phyloP scores from a whole-genome alignment of 1,284 basidiomycete species.

The Tilletia walkeri region DNA sequence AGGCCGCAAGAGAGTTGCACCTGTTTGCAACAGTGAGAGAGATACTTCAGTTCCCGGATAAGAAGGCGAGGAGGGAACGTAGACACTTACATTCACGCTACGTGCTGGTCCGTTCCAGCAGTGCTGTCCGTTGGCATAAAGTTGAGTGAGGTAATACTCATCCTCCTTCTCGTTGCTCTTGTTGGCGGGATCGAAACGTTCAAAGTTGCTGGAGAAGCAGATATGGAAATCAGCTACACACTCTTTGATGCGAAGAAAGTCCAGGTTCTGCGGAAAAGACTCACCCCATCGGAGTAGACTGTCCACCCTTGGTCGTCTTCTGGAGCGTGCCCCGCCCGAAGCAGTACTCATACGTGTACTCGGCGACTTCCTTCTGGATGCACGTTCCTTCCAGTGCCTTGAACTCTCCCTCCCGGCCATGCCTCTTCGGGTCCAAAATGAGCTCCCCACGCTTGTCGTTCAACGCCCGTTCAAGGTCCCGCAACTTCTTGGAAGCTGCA shows the following conservation, averaged over 20 bases:
- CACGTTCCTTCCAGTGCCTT: conserved; percentile 86
- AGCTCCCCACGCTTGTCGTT: conserved; percentile 61
- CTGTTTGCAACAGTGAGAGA: conserved; percentile 56
- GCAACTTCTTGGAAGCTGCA: conserved; percentile 45
- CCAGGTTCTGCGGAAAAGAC: background rate
- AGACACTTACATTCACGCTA: conserved; percentile 66
- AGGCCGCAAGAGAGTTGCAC: conserved; percentile 79
- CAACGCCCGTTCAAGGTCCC: conserved; percentile 60
- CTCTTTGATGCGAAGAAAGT: background rate
- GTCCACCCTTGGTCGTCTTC: conserved; percentile 76
- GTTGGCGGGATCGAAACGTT: conserved; percentile 74
- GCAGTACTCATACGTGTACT: conserved; percentile 98
- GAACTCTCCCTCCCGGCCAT: conserved; percentile 85
- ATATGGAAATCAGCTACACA: background rate
- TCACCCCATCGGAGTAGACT: conserved; percentile 75
- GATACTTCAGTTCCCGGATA: background rate
- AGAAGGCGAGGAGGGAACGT: background rate
- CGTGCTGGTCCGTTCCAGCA: conserved; percentile 98
- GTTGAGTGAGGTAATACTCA: conserved; percentile 75
- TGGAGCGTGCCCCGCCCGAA: conserved; percentile 84
- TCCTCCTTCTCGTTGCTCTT: conserved; percentile 65
- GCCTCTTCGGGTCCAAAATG: conserved; percentile 65
- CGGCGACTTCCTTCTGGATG: conserved; percentile 71
- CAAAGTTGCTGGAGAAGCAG: conserved; percentile 19
- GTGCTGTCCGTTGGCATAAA: conserved; percentile 72